Evolutionary conservation across 345 rosid species (phyloP), one percentile per base, ranked within the genome.

Genomic region (Ceriops decandra): DNA sequence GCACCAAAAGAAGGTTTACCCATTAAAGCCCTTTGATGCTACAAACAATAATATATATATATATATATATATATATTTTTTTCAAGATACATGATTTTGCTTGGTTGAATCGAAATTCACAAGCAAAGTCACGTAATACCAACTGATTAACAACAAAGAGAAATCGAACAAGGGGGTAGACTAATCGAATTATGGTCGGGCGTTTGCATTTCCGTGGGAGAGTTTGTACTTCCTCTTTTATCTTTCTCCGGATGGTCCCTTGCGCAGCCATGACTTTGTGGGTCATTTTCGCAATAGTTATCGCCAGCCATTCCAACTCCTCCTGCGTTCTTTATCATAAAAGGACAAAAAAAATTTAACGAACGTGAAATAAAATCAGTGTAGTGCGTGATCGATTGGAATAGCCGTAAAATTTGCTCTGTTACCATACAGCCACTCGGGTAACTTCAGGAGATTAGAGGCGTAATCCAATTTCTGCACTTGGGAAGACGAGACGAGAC

Each of bases 21-120:
- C 63, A 78, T 49, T 61, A 60, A 76, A 63, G 80, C 72, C 54
- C 67, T 74, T 56, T 13, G 28, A 66, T 51, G 58, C 76, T 63
- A 56, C 56, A 22, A 24, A 69, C 49, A 60, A 70, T 65, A 52
- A 52, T 3, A 28, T n/a, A n/a, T n/a, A n/a, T n/a, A n/a, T n/a
- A n/a, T n/a, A n/a, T n/a, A n/a, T n/a, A n/a, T n/a, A n/a, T n/a
- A n/a, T n/a, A n/a, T n/a, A n/a, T n/a, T n/a, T n/a, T n/a, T 36
- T 42, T 59, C 54, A 73, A 70, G 58, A 57, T 35, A 38, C 70
- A 80, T 80, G 60, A 83, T 75, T 80, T 80, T 42, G 64, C 70
- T 69, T 80, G 75, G 68, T 73, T 68, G 77, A 70, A 67, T 28
- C 19, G 13, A 52, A 68, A n/a, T 68, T 72, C 74, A 21, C 49